phyloP scores from a whole-genome alignment of 768 basidiomycete genomes.

The Leucocoprinus birnbaumii region DNA sequence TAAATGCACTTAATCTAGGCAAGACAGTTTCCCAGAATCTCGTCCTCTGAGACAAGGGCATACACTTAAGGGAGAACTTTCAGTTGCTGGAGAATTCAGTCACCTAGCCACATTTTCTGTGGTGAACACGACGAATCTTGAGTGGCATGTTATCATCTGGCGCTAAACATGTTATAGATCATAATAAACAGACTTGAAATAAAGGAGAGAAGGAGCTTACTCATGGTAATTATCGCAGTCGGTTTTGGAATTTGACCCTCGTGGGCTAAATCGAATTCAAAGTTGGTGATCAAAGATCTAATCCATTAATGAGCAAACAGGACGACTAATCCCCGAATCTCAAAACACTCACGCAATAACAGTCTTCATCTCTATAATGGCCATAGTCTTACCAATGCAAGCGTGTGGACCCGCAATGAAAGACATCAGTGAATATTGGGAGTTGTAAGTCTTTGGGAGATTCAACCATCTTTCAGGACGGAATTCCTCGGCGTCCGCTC shows the following conservation, averaged over 20 bases:
- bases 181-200: background rate
- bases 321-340: too few relatives aligned
- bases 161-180: constrained; percentile 22
- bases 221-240: constrained; percentile 41
- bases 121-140: constrained; percentile 22
- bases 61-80: too few relatives aligned
- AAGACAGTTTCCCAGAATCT: too few relatives aligned
- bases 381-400: constrained; percentile 50
- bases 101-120: too few relatives aligned
- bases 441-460: constrained; percentile 31
- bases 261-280: constrained; percentile 39
- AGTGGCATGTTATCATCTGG: constrained; percentile 36
- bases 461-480: constrained; percentile 44
- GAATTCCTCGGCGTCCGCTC: constrained; percentile 49
- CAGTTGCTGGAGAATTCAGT: too few relatives aligned
- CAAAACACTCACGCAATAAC: constrained; percentile 30
- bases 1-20: too few relatives aligned
- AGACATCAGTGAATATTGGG: constrained; percentile 34
- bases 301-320: too few relatives aligned
- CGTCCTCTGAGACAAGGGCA: too few relatives aligned
- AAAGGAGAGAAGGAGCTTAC: constrained; percentile 26
- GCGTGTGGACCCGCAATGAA: constrained; percentile 44
- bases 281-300: constrained; percentile 36
- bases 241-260: constrained; percentile 25
- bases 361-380: constrained; percentile 46